phyloP scores from a whole-genome alignment of 2,329 filamentous ascomycete species.

The Microsporum audouinii region DNA sequence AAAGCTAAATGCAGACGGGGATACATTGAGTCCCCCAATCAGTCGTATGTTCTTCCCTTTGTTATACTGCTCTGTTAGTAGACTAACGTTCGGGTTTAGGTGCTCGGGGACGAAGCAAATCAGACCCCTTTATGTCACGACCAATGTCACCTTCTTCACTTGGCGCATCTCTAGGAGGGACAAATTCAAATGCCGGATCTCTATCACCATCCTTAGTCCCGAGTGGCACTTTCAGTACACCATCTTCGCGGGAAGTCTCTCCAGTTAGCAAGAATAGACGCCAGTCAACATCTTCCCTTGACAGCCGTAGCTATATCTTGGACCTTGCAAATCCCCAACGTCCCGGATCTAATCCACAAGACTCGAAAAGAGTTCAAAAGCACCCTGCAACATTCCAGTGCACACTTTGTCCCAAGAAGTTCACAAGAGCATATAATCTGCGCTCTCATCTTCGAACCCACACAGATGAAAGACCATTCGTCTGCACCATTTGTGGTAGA shows the following conservation, averaged over 20 bases:
- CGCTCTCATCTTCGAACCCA: conserved; percentile 92
- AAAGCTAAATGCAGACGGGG: conserved; percentile 55
- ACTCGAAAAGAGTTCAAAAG: conserved; percentile 80
- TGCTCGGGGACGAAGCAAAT: conserved; percentile 50
- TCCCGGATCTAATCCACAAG: conserved; percentile 50
- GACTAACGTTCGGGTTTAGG: conserved; percentile 15
- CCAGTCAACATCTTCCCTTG: conserved; percentile 38
- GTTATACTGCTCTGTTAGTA: conserved; percentile 8
- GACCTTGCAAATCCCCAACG: conserved; percentile 82
- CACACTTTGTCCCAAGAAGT: conserved; percentile 82
- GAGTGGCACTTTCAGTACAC: conserved; percentile 27
- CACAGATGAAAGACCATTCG: conserved; percentile 92
- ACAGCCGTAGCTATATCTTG: conserved; percentile 66
- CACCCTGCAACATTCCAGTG: conserved; percentile 97
- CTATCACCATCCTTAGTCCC: conserved; percentile 33
- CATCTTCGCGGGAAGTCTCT: conserved; percentile 35
- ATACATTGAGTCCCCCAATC: conserved; percentile 70
- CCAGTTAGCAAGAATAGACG: conserved; percentile 34
- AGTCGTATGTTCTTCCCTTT: conserved; percentile 34
- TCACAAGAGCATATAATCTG: conserved; percentile 92
- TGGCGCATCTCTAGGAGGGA: conserved; percentile 21
- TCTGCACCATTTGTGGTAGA: conserved; percentile 93
- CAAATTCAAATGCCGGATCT: conserved; percentile 26
- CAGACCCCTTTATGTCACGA: conserved; percentile 41
- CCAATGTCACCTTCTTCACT: conserved; percentile 26